Evolutionary conservation across 305 asterid species (phyloP).

Genomic region (Fraxinus paxiana): DNA sequence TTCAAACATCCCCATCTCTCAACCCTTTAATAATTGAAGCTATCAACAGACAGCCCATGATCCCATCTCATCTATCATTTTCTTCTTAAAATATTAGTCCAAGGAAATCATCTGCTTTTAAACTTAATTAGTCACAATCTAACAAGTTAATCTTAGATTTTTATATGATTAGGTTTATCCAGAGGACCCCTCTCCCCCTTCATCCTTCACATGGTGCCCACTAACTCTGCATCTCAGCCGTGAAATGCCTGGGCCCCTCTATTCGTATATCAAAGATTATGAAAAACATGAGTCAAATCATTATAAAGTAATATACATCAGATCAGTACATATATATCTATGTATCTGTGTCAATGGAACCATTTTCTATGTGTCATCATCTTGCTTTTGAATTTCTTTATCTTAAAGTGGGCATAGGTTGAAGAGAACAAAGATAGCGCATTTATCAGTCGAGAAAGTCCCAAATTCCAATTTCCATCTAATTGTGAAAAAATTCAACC

Average conservation of each 20-base stretch:
- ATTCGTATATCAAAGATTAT: slow-evolving; percentile 13
- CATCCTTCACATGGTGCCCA: slow-evolving; percentile 69
- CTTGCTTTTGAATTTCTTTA: slow-evolving; percentile 25
- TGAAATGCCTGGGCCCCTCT: slow-evolving; percentile 48
- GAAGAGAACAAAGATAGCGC: slow-evolving; percentile 5
- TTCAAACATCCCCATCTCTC: background rate
- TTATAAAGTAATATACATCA: slow-evolving; percentile 30
- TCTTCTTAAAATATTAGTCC: background rate
- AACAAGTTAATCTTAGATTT: background rate
- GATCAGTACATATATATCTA: slow-evolving; percentile 28
- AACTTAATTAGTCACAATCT: background rate
- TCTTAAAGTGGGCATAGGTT: slow-evolving; percentile 14
- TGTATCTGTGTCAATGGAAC: too few species aligned
- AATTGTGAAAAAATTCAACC: background rate
- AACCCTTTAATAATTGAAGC: slow-evolving; percentile 24
- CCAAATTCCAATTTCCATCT: background rate
- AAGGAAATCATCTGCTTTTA: background rate
- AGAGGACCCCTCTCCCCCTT: slow-evolving; percentile 54
- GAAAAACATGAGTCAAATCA: slow-evolving; percentile 9
- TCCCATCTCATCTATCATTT: slow-evolving; percentile 14
- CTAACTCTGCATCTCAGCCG: slow-evolving; percentile 51
- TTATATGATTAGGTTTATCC: background rate
- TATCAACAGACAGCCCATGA: slow-evolving; percentile 25
- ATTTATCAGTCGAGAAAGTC: slow-evolving; percentile 9
- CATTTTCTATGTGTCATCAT: too few species aligned